phyloP scores from a whole-genome alignment of 208 protist species.

The Trypanosoma melophagium region DNA sequence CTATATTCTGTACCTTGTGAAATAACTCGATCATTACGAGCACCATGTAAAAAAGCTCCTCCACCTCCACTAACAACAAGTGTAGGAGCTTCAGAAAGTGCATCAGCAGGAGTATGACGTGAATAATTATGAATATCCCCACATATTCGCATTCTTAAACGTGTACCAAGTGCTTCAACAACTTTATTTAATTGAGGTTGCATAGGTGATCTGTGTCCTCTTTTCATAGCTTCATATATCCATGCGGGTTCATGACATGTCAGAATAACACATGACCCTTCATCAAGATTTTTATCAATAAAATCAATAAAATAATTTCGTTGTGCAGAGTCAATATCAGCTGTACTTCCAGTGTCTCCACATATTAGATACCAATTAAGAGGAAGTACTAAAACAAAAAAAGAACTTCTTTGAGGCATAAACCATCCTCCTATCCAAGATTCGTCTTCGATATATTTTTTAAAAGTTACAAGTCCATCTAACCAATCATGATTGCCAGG shows the following conservation, averaged over 20 bases:
- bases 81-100: too few species aligned
- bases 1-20: slow-evolving; percentile 63
- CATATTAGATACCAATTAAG: slow-evolving; percentile 87
- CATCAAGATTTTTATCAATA: slow-evolving; percentile 72
- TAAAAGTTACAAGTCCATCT: slow-evolving; percentile 79
- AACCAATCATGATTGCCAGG: slow-evolving; percentile 91
- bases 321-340: slow-evolving; percentile 82
- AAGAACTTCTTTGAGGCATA: slow-evolving; percentile 84
- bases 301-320: slow-evolving; percentile 81
- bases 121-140: slow-evolving; percentile 91
- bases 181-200: slow-evolving; percentile 64
- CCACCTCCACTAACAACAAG: too few species aligned
- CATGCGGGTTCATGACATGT: slow-evolving; percentile 72
- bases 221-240: slow-evolving; percentile 69
- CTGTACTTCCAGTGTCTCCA: slow-evolving; percentile 65
- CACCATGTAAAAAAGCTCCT: too few species aligned
- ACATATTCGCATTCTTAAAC: slow-evolving; percentile 60
- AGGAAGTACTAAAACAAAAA: slow-evolving; percentile 76
- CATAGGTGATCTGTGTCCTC: slow-evolving; percentile 27
- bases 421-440: slow-evolving; percentile 83
- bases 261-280: slow-evolving; percentile 70
- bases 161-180: slow-evolving; percentile 55
- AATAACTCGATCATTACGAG: slow-evolving; percentile 48
- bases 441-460: slow-evolving; percentile 73
- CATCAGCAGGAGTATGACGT: slow-evolving; percentile 73